These are phyloP conservation scores for Rhizophagus sp. DNA, from an alignment of 192 early-diverging fungal genomes.

Conservation along the genomic window DNA sequence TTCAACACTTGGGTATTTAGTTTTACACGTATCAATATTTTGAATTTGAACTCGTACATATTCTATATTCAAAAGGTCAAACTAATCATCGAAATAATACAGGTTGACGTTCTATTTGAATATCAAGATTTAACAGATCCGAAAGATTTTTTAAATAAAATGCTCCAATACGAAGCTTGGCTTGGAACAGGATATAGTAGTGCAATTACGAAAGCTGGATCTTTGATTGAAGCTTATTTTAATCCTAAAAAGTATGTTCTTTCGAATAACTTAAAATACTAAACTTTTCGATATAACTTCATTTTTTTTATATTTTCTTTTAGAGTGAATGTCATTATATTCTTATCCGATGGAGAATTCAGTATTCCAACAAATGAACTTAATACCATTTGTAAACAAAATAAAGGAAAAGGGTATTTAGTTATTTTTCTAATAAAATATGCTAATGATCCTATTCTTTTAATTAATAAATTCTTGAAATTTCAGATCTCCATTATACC, in stretches of 20 bases:
- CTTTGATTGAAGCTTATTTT: constrained; percentile 4
- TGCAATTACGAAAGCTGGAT: constrained; percentile 11
- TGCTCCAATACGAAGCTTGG: background rate
- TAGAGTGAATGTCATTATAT: constrained; percentile 30
- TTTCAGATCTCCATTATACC: constrained; percentile 17
- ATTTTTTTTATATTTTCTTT: background rate
- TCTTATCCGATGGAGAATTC: constrained; percentile 30
- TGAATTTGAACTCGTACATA: no score
- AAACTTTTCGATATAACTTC: background rate
- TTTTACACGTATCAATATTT: no score
- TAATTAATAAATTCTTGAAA: background rate
- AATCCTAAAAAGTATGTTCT: constrained; percentile 22
- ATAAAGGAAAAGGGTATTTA: constrained; percentile 8
- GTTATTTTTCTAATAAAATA: background rate
- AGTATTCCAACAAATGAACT: background rate
- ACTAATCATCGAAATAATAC: no score
- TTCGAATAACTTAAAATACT: background rate
- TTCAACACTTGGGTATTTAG: background rate
- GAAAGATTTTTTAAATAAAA: constrained; percentile 1
- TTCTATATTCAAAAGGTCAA: no score
- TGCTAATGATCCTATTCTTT: no score
- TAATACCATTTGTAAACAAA: background rate
- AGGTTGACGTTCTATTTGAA: background rate
- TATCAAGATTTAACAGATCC: constrained; percentile 4
- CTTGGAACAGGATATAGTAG: background rate